Base-by-base conservation (phyloP, 2,329 filamentous ascomycete species). In the Dactylonectria estremocensis region DNA sequence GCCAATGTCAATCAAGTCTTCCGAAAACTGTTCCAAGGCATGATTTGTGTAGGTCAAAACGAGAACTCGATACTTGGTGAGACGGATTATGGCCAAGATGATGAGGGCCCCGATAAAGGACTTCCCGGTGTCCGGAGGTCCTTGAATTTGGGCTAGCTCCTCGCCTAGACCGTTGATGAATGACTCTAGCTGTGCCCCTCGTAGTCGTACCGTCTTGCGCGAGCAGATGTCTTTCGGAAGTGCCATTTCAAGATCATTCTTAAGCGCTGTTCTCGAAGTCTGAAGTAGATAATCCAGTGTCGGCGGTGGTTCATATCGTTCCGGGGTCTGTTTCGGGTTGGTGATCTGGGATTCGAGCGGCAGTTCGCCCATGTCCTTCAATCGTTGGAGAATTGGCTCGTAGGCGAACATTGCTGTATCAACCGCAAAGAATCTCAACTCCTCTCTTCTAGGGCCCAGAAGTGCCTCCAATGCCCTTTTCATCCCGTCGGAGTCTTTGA, bases 101-200 rank as follows among this genome's bases (percentile, higher is more conserved):
- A 91, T 81, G 2, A 92, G 80, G 0, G 91, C 89, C 0, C 93
- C 93, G 3, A 93, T 86, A 68, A 93, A 93, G 0, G 91, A 93
- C 71, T 95, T 95, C 1, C 93, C 93, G 0, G 92, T 95, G 0
- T 91, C 92, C 71, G 92, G 93, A 1, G 93, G 93, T 0, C 92
- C 92, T 81, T 94, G 92, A 2, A 95, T 92, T 0, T 91, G 77
- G 54, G 88, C 89, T 0, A 94, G 77, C 0, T 80, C 78, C 8
- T 85, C 85, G 0, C 76, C 80, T 0, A 95, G 72, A 0, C 88
- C 88, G 16, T 84, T 77, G 3, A 88, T 67, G 0, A 94, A 75
- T 1, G 91, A 90, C 0, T 81, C 71, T 0, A 85, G 79, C 71
- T 94, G 92, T 0, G 90, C 79, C 5, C 68, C 73, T 3, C 66